Conservation (phyloP, 192 early-diverging fungal species). For the Hyaloraphidium curvatum region DNA sequence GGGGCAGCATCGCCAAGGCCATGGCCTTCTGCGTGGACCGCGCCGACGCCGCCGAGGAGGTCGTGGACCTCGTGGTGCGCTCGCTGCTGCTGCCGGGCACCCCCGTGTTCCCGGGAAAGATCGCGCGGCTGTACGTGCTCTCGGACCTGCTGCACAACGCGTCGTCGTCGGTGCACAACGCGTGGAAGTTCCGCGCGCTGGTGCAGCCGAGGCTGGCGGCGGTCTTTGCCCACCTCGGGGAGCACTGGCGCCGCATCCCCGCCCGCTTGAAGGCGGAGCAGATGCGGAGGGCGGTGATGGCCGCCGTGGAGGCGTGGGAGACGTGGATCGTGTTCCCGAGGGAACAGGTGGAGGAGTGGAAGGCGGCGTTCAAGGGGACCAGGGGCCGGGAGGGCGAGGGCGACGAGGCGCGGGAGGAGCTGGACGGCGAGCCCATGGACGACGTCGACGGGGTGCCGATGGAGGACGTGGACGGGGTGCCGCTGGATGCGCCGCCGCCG, state of each 20-base stretch:
- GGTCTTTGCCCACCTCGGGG: constrained; percentile 51
- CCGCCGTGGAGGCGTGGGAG: constrained; percentile 66
- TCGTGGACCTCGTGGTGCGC: constrained; percentile 42
- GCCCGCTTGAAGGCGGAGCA: constrained; percentile 65
- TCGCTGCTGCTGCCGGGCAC: constrained; percentile 36
- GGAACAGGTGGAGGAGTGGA: constrained; percentile 35
- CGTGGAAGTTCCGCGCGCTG: constrained; percentile 60
- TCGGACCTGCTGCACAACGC: constrained; percentile 84
- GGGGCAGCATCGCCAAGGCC: constrained; percentile 41
- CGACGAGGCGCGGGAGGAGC: neutral
- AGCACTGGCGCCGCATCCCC: constrained; percentile 41
- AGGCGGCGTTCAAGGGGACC: constrained; percentile 25
- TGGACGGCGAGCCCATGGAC: constrained; percentile 6
- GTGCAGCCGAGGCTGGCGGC: constrained; percentile 38
- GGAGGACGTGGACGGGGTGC: constrained; percentile 8
- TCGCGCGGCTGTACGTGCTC: constrained; percentile 63
- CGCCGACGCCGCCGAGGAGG: constrained; percentile 59
- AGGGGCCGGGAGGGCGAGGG: constrained; percentile 9
- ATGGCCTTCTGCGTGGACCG: constrained; percentile 76
- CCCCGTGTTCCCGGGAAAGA: constrained; percentile 32
- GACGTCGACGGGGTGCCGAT: constrained; percentile 28
- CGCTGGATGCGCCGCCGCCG: neutral
- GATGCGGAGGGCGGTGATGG: constrained; percentile 31
- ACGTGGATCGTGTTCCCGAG: constrained; percentile 72
- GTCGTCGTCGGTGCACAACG: constrained; percentile 54